These are phyloP conservation scores for Capsicum chinense DNA, from an alignment of 257 asterid species.

Conservation along the genomic window DNA sequence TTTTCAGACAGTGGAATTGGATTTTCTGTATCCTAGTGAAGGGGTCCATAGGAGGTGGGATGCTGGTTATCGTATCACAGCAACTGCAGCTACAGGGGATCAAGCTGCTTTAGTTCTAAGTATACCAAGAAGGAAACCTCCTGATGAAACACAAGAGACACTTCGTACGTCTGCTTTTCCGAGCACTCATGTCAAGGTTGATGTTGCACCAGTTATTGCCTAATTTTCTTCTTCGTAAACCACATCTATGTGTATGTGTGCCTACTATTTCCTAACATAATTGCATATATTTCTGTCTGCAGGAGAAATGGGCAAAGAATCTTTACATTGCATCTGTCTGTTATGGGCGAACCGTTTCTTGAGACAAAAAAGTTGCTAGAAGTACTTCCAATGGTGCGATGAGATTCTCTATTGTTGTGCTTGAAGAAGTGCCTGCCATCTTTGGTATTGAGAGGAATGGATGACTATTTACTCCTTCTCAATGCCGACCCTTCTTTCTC, in stretches of 20 bases:
- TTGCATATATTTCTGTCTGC: constrained; percentile 32
- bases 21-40: constrained; percentile 79
- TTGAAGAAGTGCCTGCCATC: constrained; percentile 11
- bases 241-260: neutral
- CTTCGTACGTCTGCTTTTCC: constrained; percentile 71
- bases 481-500: neutral
- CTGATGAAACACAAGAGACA: constrained; percentile 64
- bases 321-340: constrained; percentile 50
- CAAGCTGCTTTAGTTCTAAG: constrained; percentile 76
- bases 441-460: constrained; percentile 1
- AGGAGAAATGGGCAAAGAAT: constrained; percentile 55
- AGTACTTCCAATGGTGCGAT: neutral
- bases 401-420: constrained; percentile 20
- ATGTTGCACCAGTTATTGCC: constrained; percentile 9
- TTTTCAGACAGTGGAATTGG: constrained; percentile 70
- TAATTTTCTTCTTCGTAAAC: neutral
- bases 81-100: constrained; percentile 69
- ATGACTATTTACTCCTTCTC: constrained; percentile 4
- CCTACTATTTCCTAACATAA: neutral
- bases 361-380: constrained; percentile 10
- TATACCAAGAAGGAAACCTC: constrained; percentile 55
- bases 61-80: constrained; percentile 68
- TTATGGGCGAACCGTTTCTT: constrained; percentile 52
- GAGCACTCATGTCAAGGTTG: constrained; percentile 61
- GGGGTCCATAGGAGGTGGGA: constrained; percentile 78